Conservation (phyloP, 257 asterid genomes). For the Forsythia viridissima region DNA sequence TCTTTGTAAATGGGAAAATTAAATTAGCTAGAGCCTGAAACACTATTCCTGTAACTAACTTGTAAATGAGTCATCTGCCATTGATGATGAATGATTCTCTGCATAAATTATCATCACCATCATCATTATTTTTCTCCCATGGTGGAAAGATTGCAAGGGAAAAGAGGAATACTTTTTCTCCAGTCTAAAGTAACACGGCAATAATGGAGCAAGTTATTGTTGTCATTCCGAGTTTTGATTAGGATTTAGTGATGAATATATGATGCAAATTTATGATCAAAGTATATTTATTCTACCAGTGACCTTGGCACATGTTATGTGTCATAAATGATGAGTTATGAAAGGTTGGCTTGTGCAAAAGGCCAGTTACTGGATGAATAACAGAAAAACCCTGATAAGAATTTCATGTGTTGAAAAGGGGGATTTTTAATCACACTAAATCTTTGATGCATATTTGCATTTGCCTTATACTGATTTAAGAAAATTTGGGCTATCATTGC, state of each 20-base stretch:
- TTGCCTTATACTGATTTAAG: neutral
- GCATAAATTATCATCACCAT: neutral
- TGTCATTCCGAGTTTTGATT: neutral
- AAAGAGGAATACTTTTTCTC: neutral
- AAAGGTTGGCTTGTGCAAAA: neutral
- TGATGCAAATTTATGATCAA: neutral
- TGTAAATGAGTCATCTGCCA: neutral
- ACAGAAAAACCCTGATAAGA: neutral
- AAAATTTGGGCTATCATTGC: neutral
- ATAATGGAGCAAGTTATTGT: neutral
- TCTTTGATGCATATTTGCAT: neutral
- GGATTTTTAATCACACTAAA: neutral
- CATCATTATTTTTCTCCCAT: neutral
- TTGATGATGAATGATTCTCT: neutral
- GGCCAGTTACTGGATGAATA: neutral
- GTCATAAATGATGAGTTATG: neutral
- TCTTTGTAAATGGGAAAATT: neutral
- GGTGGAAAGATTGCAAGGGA: neutral
- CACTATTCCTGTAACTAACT: neutral
- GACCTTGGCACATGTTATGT: neutral
- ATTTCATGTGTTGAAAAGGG: neutral
- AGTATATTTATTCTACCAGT: neutral
- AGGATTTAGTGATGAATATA: neutral
- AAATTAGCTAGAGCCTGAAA: neutral
- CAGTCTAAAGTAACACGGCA: neutral